phyloP scores from a whole-genome alignment of 1,284 basidiomycete genomes.

The Quambalaria eucalypti region DNA sequence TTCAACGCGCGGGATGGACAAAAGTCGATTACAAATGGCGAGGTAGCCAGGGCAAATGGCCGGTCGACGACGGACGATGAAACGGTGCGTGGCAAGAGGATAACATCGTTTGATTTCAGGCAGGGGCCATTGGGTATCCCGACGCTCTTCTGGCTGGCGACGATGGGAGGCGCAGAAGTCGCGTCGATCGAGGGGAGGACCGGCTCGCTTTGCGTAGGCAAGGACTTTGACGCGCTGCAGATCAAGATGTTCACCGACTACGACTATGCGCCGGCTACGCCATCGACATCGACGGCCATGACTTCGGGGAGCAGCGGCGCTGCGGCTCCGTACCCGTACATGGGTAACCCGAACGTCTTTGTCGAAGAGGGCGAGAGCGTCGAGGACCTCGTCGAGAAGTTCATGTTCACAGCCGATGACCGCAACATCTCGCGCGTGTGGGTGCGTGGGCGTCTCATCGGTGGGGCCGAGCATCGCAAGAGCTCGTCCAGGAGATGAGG shows the following conservation, averaged over 20 bases:
- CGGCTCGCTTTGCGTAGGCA: constrained; percentile 72
- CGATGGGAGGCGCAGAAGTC: constrained; percentile 78
- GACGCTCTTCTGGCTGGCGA: constrained; percentile 79
- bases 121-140: constrained; percentile 63
- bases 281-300: not conserved
- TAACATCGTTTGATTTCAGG: constrained; percentile 50
- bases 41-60: not conserved
- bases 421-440: constrained; percentile 76
- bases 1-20: constrained; percentile 27
- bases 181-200: constrained; percentile 63
- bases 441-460: constrained; percentile 70
- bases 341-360: constrained; percentile 60
- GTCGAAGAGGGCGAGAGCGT: constrained; percentile 48
- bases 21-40: not conserved
- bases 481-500: too few species aligned
- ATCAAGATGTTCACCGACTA: constrained; percentile 49
- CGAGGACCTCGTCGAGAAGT: constrained; percentile 35
- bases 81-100: not conserved
- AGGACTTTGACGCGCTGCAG: constrained; percentile 81
- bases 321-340: constrained; percentile 8
- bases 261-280: constrained; percentile 3
- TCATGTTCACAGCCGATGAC: constrained; percentile 57
- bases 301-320: not conserved
- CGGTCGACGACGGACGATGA: not conserved
- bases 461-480: constrained; percentile 57